Percentiles rank a stretch among this genome's conserved stretches.
These are phyloP conservation scores for Suhomyces choctaworum DNA, from an alignment of 1,139 yeast species.

Conservation along the genomic window DNA sequence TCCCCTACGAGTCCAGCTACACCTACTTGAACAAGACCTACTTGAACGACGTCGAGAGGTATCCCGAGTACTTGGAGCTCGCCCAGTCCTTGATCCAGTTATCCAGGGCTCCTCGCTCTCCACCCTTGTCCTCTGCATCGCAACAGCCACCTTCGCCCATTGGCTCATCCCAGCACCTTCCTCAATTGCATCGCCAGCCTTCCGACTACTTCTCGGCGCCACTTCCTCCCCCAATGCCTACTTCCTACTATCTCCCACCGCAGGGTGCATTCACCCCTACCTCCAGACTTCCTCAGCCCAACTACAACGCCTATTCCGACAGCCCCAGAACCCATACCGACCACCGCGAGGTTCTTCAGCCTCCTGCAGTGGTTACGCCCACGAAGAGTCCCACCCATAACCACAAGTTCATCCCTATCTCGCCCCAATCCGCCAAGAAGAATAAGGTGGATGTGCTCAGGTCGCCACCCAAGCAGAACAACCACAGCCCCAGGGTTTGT, in stretches of 20 bases:
- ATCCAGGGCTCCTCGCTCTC: conserved; percentile 19
- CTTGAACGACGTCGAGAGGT: conserved; percentile 44
- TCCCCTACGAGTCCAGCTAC: conserved; percentile 57
- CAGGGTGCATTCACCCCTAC: conserved; percentile 15
- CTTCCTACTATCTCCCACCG: conserved; percentile 13
- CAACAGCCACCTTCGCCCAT: conserved; percentile 2
- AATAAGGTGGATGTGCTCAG: conserved; percentile 32
- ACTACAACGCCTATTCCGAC: conserved; percentile 15
- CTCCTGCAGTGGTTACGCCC: conserved; percentile 16
- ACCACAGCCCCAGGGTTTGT: conserved; percentile 56
- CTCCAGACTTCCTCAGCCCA: conserved; percentile 14
- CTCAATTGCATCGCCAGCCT: not conserved
- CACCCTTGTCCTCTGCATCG: conserved; percentile 1
- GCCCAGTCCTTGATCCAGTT: conserved; percentile 47
- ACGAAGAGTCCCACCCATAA: conserved; percentile 14
- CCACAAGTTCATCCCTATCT: conserved; percentile 43
- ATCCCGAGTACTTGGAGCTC: conserved; percentile 51
- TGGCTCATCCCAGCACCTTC: not conserved
- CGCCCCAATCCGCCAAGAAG: conserved; percentile 43
- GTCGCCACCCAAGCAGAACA: conserved; percentile 41
- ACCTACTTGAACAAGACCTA: conserved; percentile 50
- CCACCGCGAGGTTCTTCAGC: conserved; percentile 9
- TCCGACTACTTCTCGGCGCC: conserved; percentile 4
- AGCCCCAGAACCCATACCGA: conserved; percentile 6
- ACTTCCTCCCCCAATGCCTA: conserved; percentile 11